Base-by-base conservation (phyloP, 768 basidiomycete species). In the Phlebiopsis flavidoalba region DNA sequence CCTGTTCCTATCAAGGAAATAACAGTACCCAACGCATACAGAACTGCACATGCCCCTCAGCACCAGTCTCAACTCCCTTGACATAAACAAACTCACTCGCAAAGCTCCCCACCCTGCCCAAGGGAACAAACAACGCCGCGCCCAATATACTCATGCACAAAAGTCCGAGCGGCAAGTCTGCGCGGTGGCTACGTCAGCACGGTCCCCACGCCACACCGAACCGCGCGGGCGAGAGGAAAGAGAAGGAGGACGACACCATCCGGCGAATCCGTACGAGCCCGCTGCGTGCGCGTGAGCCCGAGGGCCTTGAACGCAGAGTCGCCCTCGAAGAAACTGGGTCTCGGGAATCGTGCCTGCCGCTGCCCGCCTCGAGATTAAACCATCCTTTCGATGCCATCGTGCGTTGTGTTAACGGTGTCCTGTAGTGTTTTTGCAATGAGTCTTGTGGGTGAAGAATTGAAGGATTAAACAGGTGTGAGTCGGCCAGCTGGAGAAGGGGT, bases 201-300 rank as follows among this genome's bases (percentile, higher is more conserved):
- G 35, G 24, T 15, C 14, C n/a, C 48, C 19, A 19, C 48, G 15
- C 14, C 3, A 19, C 48, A 3, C 14, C 3, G 50, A 7, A 22
- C 1, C 22, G 14, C 22, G 24, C 15, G 14, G 24, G 24, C 2
- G 22, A 36, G 17, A 36, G 52, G 15, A 19, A 14, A 48, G 24
- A 24, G 22, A 22, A 8, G 40, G 17, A 43, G 8, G 14, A 71
- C 87, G 72, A n/a, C 70, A 88, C 94, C 94, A 95, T 53, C 80
- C 89, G 56, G 80, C 73, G 69, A 97, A 96, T 11, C 95, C 94
- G 74, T 94, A 95, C 62, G n/a, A 97, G 74, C 53, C n/a, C 94
- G 75, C 66, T 93, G 88, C 17, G 82, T 91, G 65, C 87, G 80
- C 40, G 93, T 89, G 57, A 96, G 77, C 2, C 86, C 86, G 11